phyloP scores from a whole-genome alignment of 2,329 filamentous ascomycete genomes.

The Tolypocladium inflatum region DNA sequence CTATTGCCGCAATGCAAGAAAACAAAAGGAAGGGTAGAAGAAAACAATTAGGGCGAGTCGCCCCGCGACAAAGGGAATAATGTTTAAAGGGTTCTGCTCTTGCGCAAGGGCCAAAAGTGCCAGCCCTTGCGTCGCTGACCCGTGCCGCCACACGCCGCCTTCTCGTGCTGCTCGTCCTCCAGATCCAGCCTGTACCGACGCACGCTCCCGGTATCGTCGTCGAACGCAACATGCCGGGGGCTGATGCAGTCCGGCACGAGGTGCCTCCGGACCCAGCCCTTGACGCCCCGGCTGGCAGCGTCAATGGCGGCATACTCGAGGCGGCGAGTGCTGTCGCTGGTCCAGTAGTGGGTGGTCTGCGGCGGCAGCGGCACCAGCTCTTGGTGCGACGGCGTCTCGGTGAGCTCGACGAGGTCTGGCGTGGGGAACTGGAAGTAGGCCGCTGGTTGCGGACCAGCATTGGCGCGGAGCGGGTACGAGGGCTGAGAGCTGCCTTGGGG shows the following conservation, averaged over 20 bases:
- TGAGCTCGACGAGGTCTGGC: conserved; percentile 26
- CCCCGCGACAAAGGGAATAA: background rate
- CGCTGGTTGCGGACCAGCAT: conserved; percentile 18
- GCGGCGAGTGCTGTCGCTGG: conserved; percentile 50
- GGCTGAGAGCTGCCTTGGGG: conserved; percentile 21
- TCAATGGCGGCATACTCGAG: conserved; percentile 60
- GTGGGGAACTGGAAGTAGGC: conserved; percentile 42
- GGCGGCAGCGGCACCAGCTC: conserved; percentile 28
- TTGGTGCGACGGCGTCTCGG: conserved; percentile 8
- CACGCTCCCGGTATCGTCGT: conserved; percentile 55
- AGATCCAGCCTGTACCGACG: conserved; percentile 52
- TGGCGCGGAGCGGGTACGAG: conserved; percentile 22
- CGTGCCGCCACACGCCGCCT: conserved; percentile 5
- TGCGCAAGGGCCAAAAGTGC: conserved; percentile 18
- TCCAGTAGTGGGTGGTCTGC: conserved; percentile 58
- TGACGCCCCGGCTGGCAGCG: conserved; percentile 48
- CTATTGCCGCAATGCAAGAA: background rate
- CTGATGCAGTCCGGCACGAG: conserved; percentile 53
- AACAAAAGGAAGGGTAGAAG: background rate
- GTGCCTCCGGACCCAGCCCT: conserved; percentile 48
- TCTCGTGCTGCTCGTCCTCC: conserved; percentile 30
- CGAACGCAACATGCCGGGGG: conserved; percentile 44
- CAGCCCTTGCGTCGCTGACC: conserved; percentile 14
- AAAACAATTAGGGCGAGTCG: background rate
- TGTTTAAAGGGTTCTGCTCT: conserved; percentile 9